Evolutionary conservation across 768 basidiomycete species (phyloP), one percentile per base, ranked within the genome.

Genomic region (Russula earlei): DNA sequence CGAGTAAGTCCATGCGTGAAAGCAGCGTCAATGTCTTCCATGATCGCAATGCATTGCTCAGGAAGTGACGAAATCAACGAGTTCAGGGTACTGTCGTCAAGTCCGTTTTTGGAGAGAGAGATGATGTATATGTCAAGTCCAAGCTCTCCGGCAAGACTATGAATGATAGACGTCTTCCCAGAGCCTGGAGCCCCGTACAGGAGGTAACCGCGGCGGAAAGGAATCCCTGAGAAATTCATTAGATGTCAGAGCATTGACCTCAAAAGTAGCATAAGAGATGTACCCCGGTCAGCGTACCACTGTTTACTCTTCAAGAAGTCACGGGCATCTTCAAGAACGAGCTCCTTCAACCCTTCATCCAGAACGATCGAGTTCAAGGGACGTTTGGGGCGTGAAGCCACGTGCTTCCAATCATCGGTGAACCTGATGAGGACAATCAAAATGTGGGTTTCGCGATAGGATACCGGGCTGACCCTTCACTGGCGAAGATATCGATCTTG

Each of bases 21-120:
- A 2, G 86, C 87, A 2, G 83, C 85, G 61, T 91, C 89, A 52
- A 91, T 84, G 65, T 91, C 89, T 67, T 91, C 87, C 80, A 91
- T 87, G 34, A 91, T 73, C 5, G 83, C 80, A 53, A 91, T 84
- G 63, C 83, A 87, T 61, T 75, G 74, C 54, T 81, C 75, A n/a
- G 88, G 87, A 2, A 89, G 74, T 2, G 74, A 71, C 9, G 77
- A 73, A 56, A 88, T 79, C 41, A 87, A 72, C 38, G 79, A 73
- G 50, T 72, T 75, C 24, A 88, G 76, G 8, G 69, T 66, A 1
- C 73, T 70, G 65, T 89, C 87, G 63, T 87, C 85, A 42, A 90
- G 66, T 9, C 81, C 80, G 14, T 69, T 61, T 19, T 79, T 77
- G 4, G 84, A 81, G 7, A 89, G 77, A 1, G 84, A 82, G 41